These are phyloP conservation scores for Urostyla sp. DNA, from an alignment of 73 alveolate genomes.

Conservation along the genomic window DNA sequence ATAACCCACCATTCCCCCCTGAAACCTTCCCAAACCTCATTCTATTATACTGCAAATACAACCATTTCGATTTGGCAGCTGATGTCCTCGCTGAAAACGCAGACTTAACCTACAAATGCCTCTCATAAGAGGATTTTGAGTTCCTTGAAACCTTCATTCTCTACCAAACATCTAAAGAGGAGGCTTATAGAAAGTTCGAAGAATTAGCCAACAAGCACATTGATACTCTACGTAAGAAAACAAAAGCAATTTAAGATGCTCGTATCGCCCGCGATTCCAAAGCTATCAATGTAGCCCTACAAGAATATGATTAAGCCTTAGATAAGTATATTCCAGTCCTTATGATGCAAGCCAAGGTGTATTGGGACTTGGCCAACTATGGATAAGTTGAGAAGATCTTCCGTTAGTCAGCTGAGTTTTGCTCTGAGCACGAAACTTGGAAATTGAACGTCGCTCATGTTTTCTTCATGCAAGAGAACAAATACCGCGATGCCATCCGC, in stretches of 20 bases:
- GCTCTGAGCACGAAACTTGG: constrained; percentile 98
- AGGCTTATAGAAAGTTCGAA: constrained; percentile 96
- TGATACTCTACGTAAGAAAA: constrained; percentile 93
- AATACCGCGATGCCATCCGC: constrained; percentile 96
- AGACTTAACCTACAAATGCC: constrained; percentile 92
- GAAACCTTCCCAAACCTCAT: constrained; percentile 98
- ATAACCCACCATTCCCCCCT: constrained; percentile 98
- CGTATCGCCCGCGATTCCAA: constrained; percentile 94
- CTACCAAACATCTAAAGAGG: constrained; percentile 97
- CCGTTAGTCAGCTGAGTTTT: constrained; percentile 98
- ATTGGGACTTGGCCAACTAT: constrained; percentile 99
- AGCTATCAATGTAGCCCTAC: constrained; percentile 88
- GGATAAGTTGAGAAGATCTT: constrained; percentile 97
- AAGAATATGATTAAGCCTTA: constrained; percentile 93
- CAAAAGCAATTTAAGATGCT: constrained; percentile 95
- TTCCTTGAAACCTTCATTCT: constrained; percentile 96
- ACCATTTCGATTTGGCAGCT: constrained; percentile 95
- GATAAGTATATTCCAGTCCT: constrained; percentile 97
- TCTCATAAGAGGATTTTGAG: constrained; percentile 92
- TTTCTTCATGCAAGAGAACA: constrained; percentile 98
- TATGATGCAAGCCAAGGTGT: constrained; percentile 99
- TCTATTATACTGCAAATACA: constrained; percentile 97
- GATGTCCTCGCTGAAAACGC: constrained; percentile 97
- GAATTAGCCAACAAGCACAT: constrained; percentile 95
- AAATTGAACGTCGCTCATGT: constrained; percentile 97